phyloP scores from a whole-genome alignment of 768 basidiomycete genomes.

The Pholiota conissans region DNA sequence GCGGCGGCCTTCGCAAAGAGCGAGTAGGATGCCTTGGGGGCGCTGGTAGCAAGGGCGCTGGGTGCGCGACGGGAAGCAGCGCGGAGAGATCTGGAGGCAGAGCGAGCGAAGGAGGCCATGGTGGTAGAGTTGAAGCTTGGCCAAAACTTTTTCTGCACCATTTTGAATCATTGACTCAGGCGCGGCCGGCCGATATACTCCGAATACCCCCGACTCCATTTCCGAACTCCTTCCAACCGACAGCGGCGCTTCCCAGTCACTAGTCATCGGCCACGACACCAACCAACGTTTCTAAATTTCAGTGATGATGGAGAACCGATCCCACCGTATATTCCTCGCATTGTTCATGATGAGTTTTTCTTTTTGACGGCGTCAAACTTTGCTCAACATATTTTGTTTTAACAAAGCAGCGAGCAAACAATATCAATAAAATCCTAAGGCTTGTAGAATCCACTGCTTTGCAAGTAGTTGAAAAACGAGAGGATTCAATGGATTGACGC shows the following conservation, averaged over 20 bases:
- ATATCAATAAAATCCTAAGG: too few relatives aligned
- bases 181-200: constrained; percentile 11
- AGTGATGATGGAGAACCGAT: too few relatives aligned
- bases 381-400: too few relatives aligned
- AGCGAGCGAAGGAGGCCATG: constrained; percentile 71
- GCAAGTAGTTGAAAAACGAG: too few relatives aligned
- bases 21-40: constrained; percentile 64
- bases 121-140: constrained; percentile 25
- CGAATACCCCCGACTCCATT: not conserved
- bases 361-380: too few relatives aligned
- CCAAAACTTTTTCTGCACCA: constrained; percentile 17
- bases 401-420: too few relatives aligned
- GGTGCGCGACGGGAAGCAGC: constrained; percentile 67
- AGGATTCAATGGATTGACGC: too few relatives aligned
- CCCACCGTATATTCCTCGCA: too few relatives aligned
- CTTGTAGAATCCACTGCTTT: too few relatives aligned
- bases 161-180: constrained; percentile 13
- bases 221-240: not conserved
- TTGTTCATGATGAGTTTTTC: too few relatives aligned
- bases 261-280: too few relatives aligned
- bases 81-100: constrained; percentile 62
- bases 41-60: constrained; percentile 40
- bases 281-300: too few relatives aligned
- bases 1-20: constrained; percentile 54
- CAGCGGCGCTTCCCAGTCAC: not conserved